Evolutionary conservation across 345 rosid genomes (phyloP).

Genomic region (Salix exigua): DNA sequence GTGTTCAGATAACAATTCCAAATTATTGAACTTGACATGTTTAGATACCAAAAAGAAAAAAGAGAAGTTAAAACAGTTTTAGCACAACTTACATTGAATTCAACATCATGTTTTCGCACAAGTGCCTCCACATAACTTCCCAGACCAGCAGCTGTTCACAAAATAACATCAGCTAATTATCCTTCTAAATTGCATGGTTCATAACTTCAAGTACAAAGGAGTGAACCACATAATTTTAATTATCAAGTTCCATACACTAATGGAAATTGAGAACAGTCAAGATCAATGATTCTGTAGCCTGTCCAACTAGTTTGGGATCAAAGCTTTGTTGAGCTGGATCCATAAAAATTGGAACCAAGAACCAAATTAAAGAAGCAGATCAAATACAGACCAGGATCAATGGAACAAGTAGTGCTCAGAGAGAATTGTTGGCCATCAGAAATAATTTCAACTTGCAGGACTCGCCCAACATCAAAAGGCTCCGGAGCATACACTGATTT

Average conservation of each 20-base stretch:
- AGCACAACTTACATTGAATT: slow-evolving; percentile 62
- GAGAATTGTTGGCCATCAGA: slow-evolving; percentile 47
- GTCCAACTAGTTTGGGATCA: not conserved
- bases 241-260: not conserved
- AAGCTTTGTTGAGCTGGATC: not conserved
- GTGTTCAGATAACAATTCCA: not conserved
- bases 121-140: slow-evolving; percentile 96
- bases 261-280: not conserved
- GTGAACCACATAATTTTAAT: not conserved
- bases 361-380: slow-evolving; percentile 10
- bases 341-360: not conserved
- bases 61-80: not conserved
- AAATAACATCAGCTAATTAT: slow-evolving; percentile 10
- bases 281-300: not conserved
- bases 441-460: slow-evolving; percentile 63
- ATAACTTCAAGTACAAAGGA: not conserved
- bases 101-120: slow-evolving; percentile 81
- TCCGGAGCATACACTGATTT: slow-evolving; percentile 89
- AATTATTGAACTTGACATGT: not conserved
- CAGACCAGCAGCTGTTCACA: slow-evolving; percentile 80
- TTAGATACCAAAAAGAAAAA: not conserved
- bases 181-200: not conserved
- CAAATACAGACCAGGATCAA: slow-evolving; percentile 71
- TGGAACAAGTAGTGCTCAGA: slow-evolving; percentile 60
- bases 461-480: slow-evolving; percentile 80